Percentiles rank a stretch among this genome's conserved stretches.
Conservation (phyloP, 129 eudicot species). For the Tagetes patula region DNA sequence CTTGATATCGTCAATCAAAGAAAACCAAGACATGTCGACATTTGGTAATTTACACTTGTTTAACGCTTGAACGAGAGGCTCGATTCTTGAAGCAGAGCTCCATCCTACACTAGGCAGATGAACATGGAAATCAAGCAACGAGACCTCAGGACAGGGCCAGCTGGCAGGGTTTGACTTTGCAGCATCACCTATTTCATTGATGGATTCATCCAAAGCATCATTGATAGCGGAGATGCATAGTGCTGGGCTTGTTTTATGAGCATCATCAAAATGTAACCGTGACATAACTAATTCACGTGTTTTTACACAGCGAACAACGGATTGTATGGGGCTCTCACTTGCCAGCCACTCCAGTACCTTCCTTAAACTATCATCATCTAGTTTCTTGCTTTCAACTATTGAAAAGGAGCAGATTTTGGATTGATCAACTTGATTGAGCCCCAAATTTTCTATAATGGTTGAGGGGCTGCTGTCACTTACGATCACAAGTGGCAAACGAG, state of each 20-base stretch:
- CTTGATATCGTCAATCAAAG: constrained; percentile 38
- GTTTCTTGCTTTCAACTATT: constrained; percentile 35
- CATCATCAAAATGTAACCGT: constrained; percentile 47
- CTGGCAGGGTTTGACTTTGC: constrained; percentile 54
- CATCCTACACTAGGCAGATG: constrained; percentile 72
- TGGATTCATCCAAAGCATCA: constrained; percentile 58
- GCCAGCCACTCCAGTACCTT: constrained; percentile 90
- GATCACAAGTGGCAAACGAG: constrained; percentile 74
- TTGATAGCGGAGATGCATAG: constrained; percentile 67
- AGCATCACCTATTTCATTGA: constrained; percentile 50
- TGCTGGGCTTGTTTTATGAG: constrained; percentile 37
- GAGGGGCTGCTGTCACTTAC: constrained; percentile 37
- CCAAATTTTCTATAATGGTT: constrained; percentile 36
- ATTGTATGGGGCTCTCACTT: constrained; percentile 58
- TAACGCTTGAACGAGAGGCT: constrained; percentile 46
- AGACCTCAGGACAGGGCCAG: constrained; percentile 92
- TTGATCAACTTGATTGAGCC: constrained; percentile 59
- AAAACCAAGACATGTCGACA: constrained; percentile 48
- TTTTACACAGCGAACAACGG: constrained; percentile 46
- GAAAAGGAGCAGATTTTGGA: constrained; percentile 46
- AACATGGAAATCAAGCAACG: constrained; percentile 46
- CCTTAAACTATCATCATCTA: constrained; percentile 44
- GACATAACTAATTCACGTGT: constrained; percentile 62
- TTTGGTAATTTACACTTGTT: constrained; percentile 58
- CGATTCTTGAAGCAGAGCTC: constrained; percentile 62